Evolutionary conservation across 768 basidiomycete genomes (phyloP).

Genomic region (Boletus patriciae): DNA sequence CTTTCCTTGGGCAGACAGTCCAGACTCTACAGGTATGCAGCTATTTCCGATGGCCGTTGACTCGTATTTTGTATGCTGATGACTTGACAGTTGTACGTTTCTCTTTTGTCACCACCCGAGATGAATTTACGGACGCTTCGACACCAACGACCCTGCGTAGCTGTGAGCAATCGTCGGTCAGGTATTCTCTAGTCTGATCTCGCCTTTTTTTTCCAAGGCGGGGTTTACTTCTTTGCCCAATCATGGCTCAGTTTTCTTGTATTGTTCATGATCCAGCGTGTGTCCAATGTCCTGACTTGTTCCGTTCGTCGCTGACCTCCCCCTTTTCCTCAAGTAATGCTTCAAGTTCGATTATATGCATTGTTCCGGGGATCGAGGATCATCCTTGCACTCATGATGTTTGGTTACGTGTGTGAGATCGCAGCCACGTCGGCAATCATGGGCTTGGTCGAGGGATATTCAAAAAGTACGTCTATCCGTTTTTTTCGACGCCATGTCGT

Average conservation of each 20-base stretch:
- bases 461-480: conserved; percentile 3
- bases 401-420: conserved; percentile 16
- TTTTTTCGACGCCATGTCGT: too few relatives aligned
- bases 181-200: neutral
- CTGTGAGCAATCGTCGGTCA: conserved; percentile 8
- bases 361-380: conserved; percentile 14
- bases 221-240: conserved; percentile 11
- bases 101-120: neutral
- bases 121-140: neutral
- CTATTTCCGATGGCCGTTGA: neutral
- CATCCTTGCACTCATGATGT: conserved; percentile 9
- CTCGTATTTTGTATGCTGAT: neutral
- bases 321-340: conserved; percentile 5
- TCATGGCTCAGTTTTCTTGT: conserved; percentile 12
- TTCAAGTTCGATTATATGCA: conserved; percentile 18
- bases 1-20: conserved; percentile 9
- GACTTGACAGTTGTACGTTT: conserved; percentile 17
- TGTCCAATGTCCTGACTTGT: neutral
- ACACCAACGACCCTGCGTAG: neutral
- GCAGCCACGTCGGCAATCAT: conserved; percentile 6
- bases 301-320: neutral
- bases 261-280: conserved; percentile 15
- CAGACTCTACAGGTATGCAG: conserved; percentile 7
- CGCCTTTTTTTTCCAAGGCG: conserved; percentile 3
- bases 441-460: neutral